Evolutionary conservation across 441 rosid genomes (phyloP).

Genomic region (Theobroma grandiflorum): DNA sequence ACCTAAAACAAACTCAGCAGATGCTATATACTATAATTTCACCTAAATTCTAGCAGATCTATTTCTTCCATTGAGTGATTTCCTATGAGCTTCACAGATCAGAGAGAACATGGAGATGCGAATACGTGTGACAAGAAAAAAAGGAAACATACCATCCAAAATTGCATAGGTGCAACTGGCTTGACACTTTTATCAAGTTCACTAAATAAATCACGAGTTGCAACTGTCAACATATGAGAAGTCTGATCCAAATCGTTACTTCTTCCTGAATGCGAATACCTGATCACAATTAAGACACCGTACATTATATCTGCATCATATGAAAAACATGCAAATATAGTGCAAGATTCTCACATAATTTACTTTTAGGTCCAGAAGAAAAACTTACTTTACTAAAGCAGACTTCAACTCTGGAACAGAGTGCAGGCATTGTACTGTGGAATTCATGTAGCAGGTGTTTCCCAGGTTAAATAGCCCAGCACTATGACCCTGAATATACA

Average conservation of each 20-base stretch:
- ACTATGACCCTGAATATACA: constrained; percentile 76
- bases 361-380: neutral
- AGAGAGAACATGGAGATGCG: constrained; percentile 5
- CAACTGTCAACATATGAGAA: constrained; percentile 90
- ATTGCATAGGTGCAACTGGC: constrained; percentile 91
- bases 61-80: neutral
- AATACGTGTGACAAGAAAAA: neutral
- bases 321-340: constrained; percentile 11
- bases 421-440: constrained; percentile 88
- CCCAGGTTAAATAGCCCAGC: constrained; percentile 89
- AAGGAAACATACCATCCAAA: constrained; percentile 80
- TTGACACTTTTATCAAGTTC: constrained; percentile 90
- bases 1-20: neutral
- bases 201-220: constrained; percentile 80
- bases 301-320: constrained; percentile 23
- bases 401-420: constrained; percentile 95
- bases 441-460: constrained; percentile 97
- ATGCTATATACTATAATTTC: neutral
- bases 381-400: constrained; percentile 64
- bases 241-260: constrained; percentile 81
- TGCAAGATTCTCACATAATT: neutral
- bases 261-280: constrained; percentile 74
- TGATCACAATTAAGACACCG: constrained; percentile 33
- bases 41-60: neutral
- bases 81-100: neutral